Base-by-base conservation (phyloP, 768 basidiomycete species). In the Leccinum disarticulatum region DNA sequence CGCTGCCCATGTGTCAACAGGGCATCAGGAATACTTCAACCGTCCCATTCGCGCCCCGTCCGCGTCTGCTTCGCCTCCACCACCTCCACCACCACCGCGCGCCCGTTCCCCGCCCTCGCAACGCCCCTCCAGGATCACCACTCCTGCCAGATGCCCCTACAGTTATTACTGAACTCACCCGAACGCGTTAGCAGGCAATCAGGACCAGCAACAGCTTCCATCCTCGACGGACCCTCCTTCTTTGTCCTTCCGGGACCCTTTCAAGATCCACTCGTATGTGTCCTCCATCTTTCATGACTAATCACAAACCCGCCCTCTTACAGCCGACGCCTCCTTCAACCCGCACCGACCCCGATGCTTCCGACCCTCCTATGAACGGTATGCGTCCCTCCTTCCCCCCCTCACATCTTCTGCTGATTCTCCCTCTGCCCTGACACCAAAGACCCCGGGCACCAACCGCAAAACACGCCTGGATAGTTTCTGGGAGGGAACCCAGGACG, bases 401-500 rank as follows among this genome's bases (percentile, higher is more conserved):
- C 54, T 54, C 36, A 46, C 47, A 61, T n/a, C n/a, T n/a, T 60
- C 48, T 17, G 35, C 38, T 43, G 62, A 50, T 59, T 50, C 58
- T 63, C 68, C 68, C 68, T 61, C 31, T 64, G 41, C 66, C 68
- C 68, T 62, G 15, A 46, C 55, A 8, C 50, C 50, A 55, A 28
- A 46, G 7, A 13, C 30, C 19, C 46, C 35, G 47, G 80, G 82
- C 43, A 78, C 73, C 52, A 76, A 73, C 36, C 81, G 88, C 38
- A 84, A 82, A 62, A 77, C 81, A 25, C 81, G 87, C 30, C 71
- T 90, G 30, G 81, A 81, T 47, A 85, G 84, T 57, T 92, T 91
- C 64, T 92, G 90, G 90, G 80, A 90, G 59, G 88, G 87, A 17
- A 90, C 88, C 6, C 85, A 81, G 35, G 87, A 89, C 64, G 80